Evolutionary conservation across 495 filamentous ascomycete species (phyloP), one percentile per base, ranked within the genome.

Genomic region (Friedmanniomyces simplex): DNA sequence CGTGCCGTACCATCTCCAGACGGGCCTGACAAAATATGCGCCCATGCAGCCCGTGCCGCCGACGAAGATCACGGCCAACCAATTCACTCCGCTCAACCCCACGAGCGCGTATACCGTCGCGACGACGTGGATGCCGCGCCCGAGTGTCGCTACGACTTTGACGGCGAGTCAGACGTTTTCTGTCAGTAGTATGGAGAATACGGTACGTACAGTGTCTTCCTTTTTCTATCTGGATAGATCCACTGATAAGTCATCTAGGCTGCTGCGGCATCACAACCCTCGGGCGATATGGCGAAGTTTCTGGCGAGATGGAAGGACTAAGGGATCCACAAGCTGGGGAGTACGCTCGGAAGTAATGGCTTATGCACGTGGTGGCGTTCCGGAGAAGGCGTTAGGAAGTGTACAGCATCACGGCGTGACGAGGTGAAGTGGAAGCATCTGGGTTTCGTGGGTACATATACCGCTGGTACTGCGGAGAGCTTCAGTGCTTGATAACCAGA

Each of bases 1-100:
- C 0, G 73, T 85, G 22, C 77, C 81, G 0, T 90, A 85, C 63
- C 74, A 73, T 8, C 59, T 76, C 57, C 86, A 90, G 65, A 78
- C 75, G 10, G 86, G 86, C 5, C 58, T 72, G 36, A 87, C 77
- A 4, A 78, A 76, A 67, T 89, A 85, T 70, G 86, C 86, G 25
- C 86, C 85, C 0, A 85, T 87, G 84, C 82, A 85, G 54, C 79
- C 77, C 50, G 73, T 79, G 36, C 84, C 86, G 14, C 77, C 76
- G 12, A 83, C 77, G 18, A 80, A 80, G 46, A 88, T 89, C 53
- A 82, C 79, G 20, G 76, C 75, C 14, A 76, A 79, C 55, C 73
- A 71, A 1, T 67, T 71, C 5, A 78, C 70, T 20, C 79, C 82
- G 24, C 72, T 81, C 55, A 82, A 77, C 63, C 82, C 86, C 22